These are phyloP conservation scores for Apostasia shenzhenica DNA, from an alignment of 106 monocot genomes.

Conservation along the genomic window DNA sequence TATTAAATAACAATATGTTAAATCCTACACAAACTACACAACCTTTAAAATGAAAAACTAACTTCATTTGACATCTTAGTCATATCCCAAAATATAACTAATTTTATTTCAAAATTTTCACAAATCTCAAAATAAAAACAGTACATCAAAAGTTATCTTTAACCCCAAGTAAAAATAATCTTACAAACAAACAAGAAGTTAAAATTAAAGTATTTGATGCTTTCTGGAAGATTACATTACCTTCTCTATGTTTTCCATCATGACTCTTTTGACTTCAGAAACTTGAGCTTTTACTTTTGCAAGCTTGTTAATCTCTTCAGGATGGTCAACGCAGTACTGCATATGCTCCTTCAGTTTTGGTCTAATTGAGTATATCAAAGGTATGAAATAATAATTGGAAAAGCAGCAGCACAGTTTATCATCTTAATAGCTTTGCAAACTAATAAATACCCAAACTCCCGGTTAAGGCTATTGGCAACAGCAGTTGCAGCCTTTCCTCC, in stretches of 20 bases:
- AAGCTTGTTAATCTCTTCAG: slow-evolving; percentile 36
- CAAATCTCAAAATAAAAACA: too few species aligned
- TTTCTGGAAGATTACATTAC: background rate
- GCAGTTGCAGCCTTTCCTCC: slow-evolving; percentile 19
- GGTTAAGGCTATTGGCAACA: slow-evolving; percentile 16
- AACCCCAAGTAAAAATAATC: too few species aligned
- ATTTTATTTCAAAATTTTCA: too few species aligned
- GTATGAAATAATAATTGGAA: background rate
- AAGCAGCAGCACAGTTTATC: background rate
- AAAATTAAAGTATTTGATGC: background rate
- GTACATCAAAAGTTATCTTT: too few species aligned
- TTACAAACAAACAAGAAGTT: background rate
- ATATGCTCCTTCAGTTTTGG: slow-evolving; percentile 29
- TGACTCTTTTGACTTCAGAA: slow-evolving; percentile 32
- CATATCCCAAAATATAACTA: too few species aligned
- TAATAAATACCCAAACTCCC: slow-evolving; percentile 10
- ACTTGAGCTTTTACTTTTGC: slow-evolving; percentile 36
- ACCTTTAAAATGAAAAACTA: too few species aligned
- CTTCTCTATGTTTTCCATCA: slow-evolving; percentile 40
- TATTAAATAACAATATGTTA: too few species aligned
- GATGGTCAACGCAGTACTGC: slow-evolving; percentile 34
- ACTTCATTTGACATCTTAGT: too few species aligned
- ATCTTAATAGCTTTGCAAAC: background rate
- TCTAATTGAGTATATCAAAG: background rate
- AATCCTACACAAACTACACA: too few species aligned